Conservation (phyloP, 2,329 filamentous ascomycete genomes). For the Microcyclospora tardicrescens region DNA sequence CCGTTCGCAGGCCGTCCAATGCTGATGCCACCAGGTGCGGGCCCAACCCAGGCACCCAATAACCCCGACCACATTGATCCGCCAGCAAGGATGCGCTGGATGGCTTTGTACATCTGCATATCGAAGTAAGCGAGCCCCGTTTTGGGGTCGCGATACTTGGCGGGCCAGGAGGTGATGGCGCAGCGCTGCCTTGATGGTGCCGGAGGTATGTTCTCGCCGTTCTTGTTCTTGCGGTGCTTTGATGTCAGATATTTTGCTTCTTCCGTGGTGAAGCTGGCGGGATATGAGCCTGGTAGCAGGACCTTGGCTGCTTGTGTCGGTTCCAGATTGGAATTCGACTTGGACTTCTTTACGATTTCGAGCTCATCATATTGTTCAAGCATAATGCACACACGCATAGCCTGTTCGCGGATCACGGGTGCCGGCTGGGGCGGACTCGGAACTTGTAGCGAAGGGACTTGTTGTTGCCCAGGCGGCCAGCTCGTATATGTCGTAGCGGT, state of each 20-base stretch:
- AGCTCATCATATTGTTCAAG: conserved; percentile 23
- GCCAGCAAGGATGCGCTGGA: conserved; percentile 59
- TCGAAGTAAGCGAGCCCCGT: conserved; percentile 76
- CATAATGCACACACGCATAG: conserved; percentile 21
- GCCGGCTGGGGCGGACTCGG: conserved; percentile 6
- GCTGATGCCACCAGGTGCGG: conserved; percentile 21
- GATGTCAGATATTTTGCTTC: conserved; percentile 39
- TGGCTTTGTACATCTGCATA: conserved; percentile 65
- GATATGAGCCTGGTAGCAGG: conserved; percentile 32
- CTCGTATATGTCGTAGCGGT: no score
- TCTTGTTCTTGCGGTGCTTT: conserved; percentile 30
- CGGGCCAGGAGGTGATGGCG: conserved; percentile 61
- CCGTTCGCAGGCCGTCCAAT: conserved; percentile 51
- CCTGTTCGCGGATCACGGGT: conserved; percentile 21
- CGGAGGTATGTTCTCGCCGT: conserved; percentile 25
- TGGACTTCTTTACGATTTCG: conserved; percentile 6
- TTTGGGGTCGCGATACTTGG: conserved; percentile 70
- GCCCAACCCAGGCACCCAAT: conserved; percentile 70
- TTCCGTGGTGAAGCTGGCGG: conserved; percentile 39
- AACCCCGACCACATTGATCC: conserved; percentile 73
- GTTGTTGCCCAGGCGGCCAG: no score
- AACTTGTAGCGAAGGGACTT: no score
- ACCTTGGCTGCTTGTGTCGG: conserved; percentile 46
- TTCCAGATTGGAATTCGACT: conserved; percentile 27
- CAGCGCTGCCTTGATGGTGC: conserved; percentile 41